Evolutionary conservation across 805 yeast species (phyloP).

Genomic region (Zygoascus bituminiphila): DNA sequence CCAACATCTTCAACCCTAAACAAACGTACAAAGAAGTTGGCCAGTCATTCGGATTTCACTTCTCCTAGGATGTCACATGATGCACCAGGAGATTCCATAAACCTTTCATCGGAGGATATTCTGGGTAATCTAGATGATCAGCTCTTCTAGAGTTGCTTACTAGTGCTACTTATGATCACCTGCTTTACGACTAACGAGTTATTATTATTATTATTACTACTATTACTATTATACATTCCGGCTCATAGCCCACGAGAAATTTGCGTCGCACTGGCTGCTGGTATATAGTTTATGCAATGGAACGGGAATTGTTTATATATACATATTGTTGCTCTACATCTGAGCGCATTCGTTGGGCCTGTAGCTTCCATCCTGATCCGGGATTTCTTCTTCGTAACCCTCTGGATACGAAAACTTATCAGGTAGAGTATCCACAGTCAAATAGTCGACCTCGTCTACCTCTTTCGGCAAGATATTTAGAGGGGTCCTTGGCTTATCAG

Average conservation of each 20-base stretch:
- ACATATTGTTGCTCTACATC: not conserved
- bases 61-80: not conserved
- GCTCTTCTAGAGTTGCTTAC: not conserved
- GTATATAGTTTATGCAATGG: not conserved
- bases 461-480: slow-evolving; percentile 14
- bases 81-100: not conserved
- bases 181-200: not conserved
- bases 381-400: slow-evolving; percentile 4
- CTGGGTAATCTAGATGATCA: not conserved
- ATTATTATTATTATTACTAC: not conserved
- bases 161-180: not conserved
- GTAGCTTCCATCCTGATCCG: not conserved
- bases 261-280: too few species aligned
- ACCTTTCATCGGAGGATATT: not conserved
- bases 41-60: not conserved
- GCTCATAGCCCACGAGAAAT: too few species aligned
- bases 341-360: slow-evolving; percentile 1
- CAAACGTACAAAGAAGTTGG: not conserved
- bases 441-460: slow-evolving; percentile 20
- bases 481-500: slow-evolving; percentile 15
- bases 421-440: not conserved
- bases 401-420: not conserved
- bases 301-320: not conserved
- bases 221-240: not conserved
- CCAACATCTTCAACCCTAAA: not conserved